Evolutionary conservation across 2,329 filamentous ascomycete genomes (phyloP), one percentile per base, ranked within the genome.

Genomic region (Xylariaceae sp.): DNA sequence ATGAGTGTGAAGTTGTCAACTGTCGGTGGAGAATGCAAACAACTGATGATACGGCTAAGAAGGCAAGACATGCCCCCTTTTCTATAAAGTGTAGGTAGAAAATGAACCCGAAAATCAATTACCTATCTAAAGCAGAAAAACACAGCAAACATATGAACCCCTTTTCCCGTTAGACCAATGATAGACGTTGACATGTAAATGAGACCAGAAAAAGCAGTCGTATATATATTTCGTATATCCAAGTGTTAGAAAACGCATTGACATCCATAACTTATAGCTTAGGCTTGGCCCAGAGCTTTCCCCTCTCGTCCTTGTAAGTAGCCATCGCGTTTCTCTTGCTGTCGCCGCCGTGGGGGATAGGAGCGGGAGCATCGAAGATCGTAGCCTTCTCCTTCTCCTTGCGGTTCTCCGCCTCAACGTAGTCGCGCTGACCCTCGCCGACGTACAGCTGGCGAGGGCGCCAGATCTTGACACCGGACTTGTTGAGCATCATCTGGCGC

Each of bases 401-500:
- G 44, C 78, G 71, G 13, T 73, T 53, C 3, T 68, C 66, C 0
- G 73, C 62, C 6, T 76, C 72, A n/a, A 79, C 69, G 59, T 80
- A 81, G 10, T 77, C 70, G 35, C 78, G 69, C 69, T 77, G 71
- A 2, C 73, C 71, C 55, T 78, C 73, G 13, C 78, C 78, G 0
- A 79, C 48, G 65, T 81, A 81, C 13, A 81, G 66, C 71, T 81
- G 78, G 51, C 78, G 68, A 0, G 78, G 78, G 1, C 78, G 68
- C 76, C 78, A 80, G 66, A 81, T 81, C 73, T 81, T 81, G 58
- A 80, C 78, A 2, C 77, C 78, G 0, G 72, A 69, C 0, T 73
- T 69, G 44, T 75, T 76, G 30, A 81, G 71, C 73, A 79, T 78
- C 72, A 76, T 75, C 68, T 81, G 78, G 15, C 79, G 74, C 78